Percentiles rank a stretch among this genome's conserved stretches.
These are phyloP conservation scores for Monosporozyma solicola DNA, from an alignment of 805 yeast species.

Conservation along the genomic window DNA sequence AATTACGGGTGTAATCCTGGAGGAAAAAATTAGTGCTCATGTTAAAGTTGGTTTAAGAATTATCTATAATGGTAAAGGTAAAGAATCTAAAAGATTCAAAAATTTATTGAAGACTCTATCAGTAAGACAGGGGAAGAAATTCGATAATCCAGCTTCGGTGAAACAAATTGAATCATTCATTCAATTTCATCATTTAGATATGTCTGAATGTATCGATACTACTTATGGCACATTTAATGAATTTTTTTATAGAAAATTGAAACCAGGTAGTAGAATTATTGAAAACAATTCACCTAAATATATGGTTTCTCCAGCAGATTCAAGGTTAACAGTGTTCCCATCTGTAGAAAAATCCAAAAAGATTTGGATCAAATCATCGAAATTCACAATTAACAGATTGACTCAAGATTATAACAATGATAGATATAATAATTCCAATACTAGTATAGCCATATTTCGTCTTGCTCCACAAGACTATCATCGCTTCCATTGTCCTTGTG, in stretches of 20 bases:
- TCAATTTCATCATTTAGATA: conserved; percentile 70
- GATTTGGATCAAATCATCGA: conserved; percentile 84
- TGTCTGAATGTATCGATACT: conserved; percentile 56
- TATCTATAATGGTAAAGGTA: conserved; percentile 65
- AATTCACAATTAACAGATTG: conserved; percentile 58
- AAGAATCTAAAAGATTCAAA: conserved; percentile 49
- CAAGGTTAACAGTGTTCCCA: conserved; percentile 66
- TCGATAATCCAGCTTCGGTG: conserved; percentile 61
- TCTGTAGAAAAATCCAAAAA: conserved; percentile 52
- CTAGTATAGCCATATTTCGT: conserved; percentile 71
- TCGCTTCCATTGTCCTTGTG: conserved; percentile 82
- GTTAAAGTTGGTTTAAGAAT: conserved; percentile 82
- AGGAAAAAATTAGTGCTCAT: conserved; percentile 85
- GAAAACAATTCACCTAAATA: conserved; percentile 48
- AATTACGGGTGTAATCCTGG: conserved; percentile 76
- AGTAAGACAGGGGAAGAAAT: conserved; percentile 74
- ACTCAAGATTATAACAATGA: conserved; percentile 30
- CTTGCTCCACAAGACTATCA: conserved; percentile 97
- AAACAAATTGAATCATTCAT: conserved; percentile 67
- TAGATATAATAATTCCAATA: conserved; percentile 36
- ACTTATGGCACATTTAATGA: conserved; percentile 72
- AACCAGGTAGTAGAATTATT: conserved; percentile 58
- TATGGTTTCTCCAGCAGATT: conserved; percentile 77
- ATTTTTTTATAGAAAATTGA: conserved; percentile 73
- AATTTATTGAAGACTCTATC: conserved; percentile 56